Evolutionary conservation across 164 flowering plant species (phyloP).

Genomic region (Tetracentron sinense): DNA sequence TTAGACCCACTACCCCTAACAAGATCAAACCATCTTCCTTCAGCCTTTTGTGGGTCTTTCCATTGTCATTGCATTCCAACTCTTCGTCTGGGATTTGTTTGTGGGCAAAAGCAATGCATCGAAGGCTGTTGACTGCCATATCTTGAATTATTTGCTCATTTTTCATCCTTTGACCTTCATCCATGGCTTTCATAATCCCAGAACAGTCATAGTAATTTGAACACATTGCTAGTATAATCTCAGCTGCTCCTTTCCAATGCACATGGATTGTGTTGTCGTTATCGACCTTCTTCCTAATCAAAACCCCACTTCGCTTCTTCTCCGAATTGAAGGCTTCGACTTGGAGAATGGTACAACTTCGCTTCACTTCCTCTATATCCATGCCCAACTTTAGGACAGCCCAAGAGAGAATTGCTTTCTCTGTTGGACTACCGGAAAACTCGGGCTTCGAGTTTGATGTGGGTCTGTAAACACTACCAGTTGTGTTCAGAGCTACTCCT

Average conservation of each 20-base stretch:
- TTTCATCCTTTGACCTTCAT: conserved; percentile 22
- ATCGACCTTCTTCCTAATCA: conserved; percentile 31
- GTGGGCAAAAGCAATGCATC: conserved; percentile 79
- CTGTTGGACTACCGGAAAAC: conserved; percentile 66
- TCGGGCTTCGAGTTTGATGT: conserved; percentile 25
- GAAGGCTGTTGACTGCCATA: conserved; percentile 71
- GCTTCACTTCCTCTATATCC: conserved; percentile 26
- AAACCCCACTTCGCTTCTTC: conserved; percentile 49
- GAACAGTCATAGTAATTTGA: conserved; percentile 35
- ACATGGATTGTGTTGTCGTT: conserved; percentile 32
- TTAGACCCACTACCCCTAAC: conserved; percentile 63
- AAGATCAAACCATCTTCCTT: conserved; percentile 46
- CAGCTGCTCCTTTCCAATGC: conserved; percentile 89
- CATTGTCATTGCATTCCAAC: conserved; percentile 17
- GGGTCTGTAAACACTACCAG: conserved; percentile 38
- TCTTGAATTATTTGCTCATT: conserved; percentile 49
- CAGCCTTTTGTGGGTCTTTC: conserved; percentile 13
- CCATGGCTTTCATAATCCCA: conserved; percentile 32
- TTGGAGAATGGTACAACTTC: conserved; percentile 20
- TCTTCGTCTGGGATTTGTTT: conserved; percentile 27
- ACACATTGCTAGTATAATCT: conserved; percentile 63
- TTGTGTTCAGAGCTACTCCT: conserved; percentile 54
- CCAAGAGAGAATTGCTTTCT: conserved; percentile 66
- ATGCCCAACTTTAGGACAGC: conserved; percentile 36
- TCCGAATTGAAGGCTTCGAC: conserved; percentile 44